phyloP scores from a whole-genome alignment of 1,284 basidiomycete species.

The Mrakiaceae sp. region DNA sequence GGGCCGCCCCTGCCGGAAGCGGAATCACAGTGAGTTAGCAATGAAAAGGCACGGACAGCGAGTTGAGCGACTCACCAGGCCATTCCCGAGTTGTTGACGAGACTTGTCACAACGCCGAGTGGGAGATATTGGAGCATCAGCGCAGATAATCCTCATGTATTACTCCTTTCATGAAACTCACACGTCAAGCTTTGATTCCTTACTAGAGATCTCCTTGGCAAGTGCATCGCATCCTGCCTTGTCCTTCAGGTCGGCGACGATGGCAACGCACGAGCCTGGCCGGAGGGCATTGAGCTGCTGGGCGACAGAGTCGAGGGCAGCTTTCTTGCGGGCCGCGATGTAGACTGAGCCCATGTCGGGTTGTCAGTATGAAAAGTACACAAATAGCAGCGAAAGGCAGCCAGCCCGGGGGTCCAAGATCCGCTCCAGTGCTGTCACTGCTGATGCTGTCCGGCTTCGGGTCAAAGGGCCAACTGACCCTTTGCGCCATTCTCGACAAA shows the following conservation, averaged over 20 bases:
- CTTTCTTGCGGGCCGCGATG: slow-evolving; percentile 71
- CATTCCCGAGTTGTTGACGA: slow-evolving; percentile 61
- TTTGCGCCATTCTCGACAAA: slow-evolving; percentile 70
- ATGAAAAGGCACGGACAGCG: too few species aligned
- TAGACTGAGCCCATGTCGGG: slow-evolving; percentile 39
- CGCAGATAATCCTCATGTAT: too few species aligned
- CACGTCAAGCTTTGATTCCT: slow-evolving; percentile 59
- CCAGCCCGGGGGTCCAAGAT: too few species aligned
- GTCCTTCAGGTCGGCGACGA: slow-evolving; percentile 62
- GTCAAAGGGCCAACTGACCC: slow-evolving; percentile 26
- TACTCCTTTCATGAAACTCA: too few species aligned
- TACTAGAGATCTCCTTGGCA: slow-evolving; percentile 53
- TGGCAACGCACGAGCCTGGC: slow-evolving; percentile 50
- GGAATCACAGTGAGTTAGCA: too few species aligned
- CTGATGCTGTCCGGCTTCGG: too few species aligned
- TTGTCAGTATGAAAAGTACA: background rate
- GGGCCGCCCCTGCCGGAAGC: too few species aligned
- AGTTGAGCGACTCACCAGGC: background rate
- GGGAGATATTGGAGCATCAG: too few species aligned
- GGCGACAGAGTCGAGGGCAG: slow-evolving; percentile 57
- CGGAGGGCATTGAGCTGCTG: slow-evolving; percentile 12
- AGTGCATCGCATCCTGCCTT: slow-evolving; percentile 71
- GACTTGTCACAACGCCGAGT: slow-evolving; percentile 17
- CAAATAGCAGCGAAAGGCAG: too few species aligned
- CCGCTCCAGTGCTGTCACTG: too few species aligned